Evolutionary conservation across 176 grass and related monocot genomes (phyloP), one percentile per base, ranked within the genome.

Genomic region (Zizania latifolia): DNA sequence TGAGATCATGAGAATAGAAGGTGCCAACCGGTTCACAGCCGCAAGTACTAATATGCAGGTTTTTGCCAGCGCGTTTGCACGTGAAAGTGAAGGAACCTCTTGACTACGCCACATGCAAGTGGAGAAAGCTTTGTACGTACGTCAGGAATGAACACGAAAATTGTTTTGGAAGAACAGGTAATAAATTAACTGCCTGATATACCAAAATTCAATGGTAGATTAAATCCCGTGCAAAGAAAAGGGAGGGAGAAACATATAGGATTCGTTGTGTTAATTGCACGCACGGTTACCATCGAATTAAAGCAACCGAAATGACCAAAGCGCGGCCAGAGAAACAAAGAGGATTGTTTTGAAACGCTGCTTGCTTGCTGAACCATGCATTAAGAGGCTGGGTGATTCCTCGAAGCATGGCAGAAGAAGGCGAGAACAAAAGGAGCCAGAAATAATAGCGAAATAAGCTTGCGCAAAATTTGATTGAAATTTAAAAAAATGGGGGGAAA

Each of bases 31-130:
- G 56, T 74, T 55, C 48, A 59, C 66, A 48, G 36, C 56, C 32
- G 22, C 26, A 26, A 23, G 35, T 5, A 51, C 21, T 51, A 16
- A 65, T 3, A 37, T 5, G 13, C 61, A 46, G 46, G 39, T 68
- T 53, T 4, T 68, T 59, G 62, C 48, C 71, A 68, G 51, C 71
- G 24, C 71, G 38, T 36, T 74, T 60, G 32, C 76, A 55, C 70
- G 57, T 61, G 58, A 17, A 56, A 46, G 19, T 21, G 66, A 65
- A 66, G 60, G 79, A 7, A 26, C 41, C 59, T 65, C 65, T 82
- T 74, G 70, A 74, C 31, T 28, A 74, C 70, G 46, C 16, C 50
- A 73, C 46, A 45, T 68, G 50, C 21, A 65, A 36, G 3, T 4
- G 48, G 8, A 21, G 64, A 51, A 55, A 15, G 24, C 64, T 71